phyloP scores from a whole-genome alignment of 2,329 filamentous ascomycete species.

The Thelonectria blattea region DNA sequence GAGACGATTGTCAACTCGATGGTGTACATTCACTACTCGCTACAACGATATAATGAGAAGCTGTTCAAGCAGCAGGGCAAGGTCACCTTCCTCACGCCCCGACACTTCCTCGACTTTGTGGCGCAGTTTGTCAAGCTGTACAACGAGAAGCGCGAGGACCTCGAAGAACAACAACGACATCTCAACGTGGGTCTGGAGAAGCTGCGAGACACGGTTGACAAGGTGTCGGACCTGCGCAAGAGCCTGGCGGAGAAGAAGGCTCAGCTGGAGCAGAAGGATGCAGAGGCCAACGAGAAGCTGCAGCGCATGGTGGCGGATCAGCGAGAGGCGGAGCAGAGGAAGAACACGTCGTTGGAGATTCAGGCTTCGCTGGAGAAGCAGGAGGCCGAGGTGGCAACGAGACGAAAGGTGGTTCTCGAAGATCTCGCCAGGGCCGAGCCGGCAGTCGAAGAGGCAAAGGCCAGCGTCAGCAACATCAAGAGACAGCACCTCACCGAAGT shows the following conservation, averaged over 20 bases:
- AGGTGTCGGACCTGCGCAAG: slow-evolving; percentile 88
- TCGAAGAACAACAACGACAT: slow-evolving; percentile 98
- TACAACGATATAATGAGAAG: slow-evolving; percentile 87
- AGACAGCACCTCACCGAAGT: slow-evolving; percentile 96
- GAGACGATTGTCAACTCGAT: slow-evolving; percentile 96
- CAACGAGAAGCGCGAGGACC: slow-evolving; percentile 96
- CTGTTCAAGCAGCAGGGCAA: slow-evolving; percentile 91
- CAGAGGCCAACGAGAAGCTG: slow-evolving; percentile 95
- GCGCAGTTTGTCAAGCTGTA: slow-evolving; percentile 97
- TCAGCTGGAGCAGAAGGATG: slow-evolving; percentile 91
- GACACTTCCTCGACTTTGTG: slow-evolving; percentile 97
- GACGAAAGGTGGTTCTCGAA: slow-evolving; percentile 82
- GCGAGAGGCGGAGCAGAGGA: slow-evolving; percentile 89
- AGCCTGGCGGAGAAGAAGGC: slow-evolving; percentile 94
- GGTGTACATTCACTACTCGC: slow-evolving; percentile 97
- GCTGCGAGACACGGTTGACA: slow-evolving; percentile 93
- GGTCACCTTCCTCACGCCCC: slow-evolving; percentile 90
- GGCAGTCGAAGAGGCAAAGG: slow-evolving; percentile 89
- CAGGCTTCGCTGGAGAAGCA: slow-evolving; percentile 87
- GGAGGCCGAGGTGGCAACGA: slow-evolving; percentile 82
- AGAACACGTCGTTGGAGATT: slow-evolving; percentile 86
- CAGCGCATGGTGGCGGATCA: slow-evolving; percentile 98
- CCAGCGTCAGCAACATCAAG: slow-evolving; percentile 98
- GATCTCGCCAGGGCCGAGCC: slow-evolving; percentile 93
- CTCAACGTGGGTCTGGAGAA: slow-evolving; percentile 98